These are phyloP conservation scores for Colletotrichum tropicicola DNA, from an alignment of 2,329 filamentous ascomycete genomes.

Conservation along the genomic window DNA sequence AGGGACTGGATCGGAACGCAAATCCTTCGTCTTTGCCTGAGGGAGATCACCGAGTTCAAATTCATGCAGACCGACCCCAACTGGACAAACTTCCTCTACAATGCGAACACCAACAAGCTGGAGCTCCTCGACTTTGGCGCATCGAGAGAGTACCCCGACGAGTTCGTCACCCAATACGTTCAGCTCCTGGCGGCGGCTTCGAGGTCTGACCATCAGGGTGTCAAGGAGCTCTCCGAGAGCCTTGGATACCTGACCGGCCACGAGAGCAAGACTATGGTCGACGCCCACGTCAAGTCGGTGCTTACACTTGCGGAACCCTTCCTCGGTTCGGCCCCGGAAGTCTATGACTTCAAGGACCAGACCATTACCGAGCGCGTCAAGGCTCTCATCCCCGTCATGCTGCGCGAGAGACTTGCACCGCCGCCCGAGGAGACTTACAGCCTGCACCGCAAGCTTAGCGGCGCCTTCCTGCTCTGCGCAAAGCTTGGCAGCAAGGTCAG, in stretches of 20 bases:
- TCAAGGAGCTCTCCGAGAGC: conserved; percentile 75
- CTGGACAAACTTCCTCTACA: conserved; percentile 99
- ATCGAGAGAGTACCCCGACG: conserved; percentile 81
- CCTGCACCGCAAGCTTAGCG: conserved; percentile 92
- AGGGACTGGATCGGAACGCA: conserved; percentile 97
- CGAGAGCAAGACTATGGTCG: conserved; percentile 85
- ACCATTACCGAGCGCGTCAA: conserved; percentile 96
- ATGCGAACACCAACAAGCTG: conserved; percentile 74
- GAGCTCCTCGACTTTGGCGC: conserved; percentile 97
- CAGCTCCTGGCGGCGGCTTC: conserved; percentile 83
- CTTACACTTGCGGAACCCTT: conserved; percentile 95
- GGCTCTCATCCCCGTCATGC: conserved; percentile 89
- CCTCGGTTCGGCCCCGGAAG: conserved; percentile 74
- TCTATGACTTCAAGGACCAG: conserved; percentile 94
- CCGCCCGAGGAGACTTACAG: conserved; percentile 98
- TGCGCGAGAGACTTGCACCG: conserved; percentile 85
- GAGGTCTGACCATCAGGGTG: conserved; percentile 68
- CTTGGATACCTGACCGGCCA: conserved; percentile 93
- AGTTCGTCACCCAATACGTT: conserved; percentile 85
- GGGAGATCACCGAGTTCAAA: conserved; percentile 92
- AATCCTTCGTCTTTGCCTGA: conserved; percentile 88
- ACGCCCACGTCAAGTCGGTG: conserved; percentile 89
- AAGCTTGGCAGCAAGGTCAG: conserved; percentile 82
- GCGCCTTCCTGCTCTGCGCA: conserved; percentile 92
- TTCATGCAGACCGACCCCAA: conserved; percentile 99